phyloP scores from a whole-genome alignment of 345 rosid genomes.

The Leavenworthia alabamica region DNA sequence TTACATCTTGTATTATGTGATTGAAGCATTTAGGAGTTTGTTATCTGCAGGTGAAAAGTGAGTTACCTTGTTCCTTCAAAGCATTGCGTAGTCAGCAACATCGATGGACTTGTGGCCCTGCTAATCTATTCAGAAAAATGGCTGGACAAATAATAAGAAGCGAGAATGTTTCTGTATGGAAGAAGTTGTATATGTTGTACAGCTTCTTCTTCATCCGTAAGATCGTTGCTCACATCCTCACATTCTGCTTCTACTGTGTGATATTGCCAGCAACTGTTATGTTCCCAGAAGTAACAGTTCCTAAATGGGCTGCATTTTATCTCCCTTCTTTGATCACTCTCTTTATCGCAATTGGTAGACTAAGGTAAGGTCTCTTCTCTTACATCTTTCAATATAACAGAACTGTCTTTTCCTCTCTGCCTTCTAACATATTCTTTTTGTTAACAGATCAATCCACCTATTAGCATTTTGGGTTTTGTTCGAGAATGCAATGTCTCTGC shows the following conservation, averaged over 20 bases:
- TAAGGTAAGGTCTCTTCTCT: conserved; percentile 40
- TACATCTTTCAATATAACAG: background rate
- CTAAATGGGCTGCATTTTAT: conserved; percentile 42
- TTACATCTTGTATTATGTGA: background rate
- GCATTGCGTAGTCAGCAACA: conserved; percentile 48
- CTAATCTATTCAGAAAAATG: conserved; percentile 53
- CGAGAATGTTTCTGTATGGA: conserved; percentile 44
- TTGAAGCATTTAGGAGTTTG: background rate
- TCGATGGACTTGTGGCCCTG: conserved; percentile 58
- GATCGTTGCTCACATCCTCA: conserved; percentile 40
- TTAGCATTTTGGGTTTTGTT: conserved; percentile 49
- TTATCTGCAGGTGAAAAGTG: conserved; percentile 38
- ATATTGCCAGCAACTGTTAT: conserved; percentile 43
- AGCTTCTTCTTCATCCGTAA: conserved; percentile 50
- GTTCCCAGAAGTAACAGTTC: conserved; percentile 42
- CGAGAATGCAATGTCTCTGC: conserved; percentile 48
- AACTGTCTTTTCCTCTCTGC: background rate
- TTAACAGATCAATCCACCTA: conserved; percentile 44
- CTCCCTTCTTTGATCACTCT: conserved; percentile 47
- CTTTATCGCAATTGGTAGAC: conserved; percentile 41
- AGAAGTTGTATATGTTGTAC: conserved; percentile 44
- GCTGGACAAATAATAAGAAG: conserved; percentile 41
- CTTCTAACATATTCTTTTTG: background rate
- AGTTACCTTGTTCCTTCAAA: conserved; percentile 55
- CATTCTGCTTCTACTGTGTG: conserved; percentile 51